A percentile compares a stretch with the other conserved stretches of the same genome.
These are phyloP conservation scores for Harringtonia lauricola DNA, from an alignment of 2,329 filamentous ascomycete species.

Conservation along the genomic window DNA sequence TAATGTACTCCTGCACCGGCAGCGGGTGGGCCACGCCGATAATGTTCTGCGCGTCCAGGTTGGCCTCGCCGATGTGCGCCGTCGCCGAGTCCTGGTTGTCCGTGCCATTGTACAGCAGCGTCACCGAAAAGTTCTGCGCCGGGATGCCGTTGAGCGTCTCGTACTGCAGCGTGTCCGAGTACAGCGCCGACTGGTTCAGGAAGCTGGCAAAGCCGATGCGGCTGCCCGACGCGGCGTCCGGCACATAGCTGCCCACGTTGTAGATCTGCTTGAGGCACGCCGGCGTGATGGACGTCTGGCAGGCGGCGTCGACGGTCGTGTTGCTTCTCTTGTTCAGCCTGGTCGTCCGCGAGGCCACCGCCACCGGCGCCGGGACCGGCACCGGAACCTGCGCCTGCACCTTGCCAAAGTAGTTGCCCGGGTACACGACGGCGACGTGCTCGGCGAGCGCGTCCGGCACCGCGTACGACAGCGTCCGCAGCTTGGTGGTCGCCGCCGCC, in stretches of 20 bases:
- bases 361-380: constrained; percentile 4
- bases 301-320: constrained; percentile 11
- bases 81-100: constrained; percentile 30
- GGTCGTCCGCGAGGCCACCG: background rate
- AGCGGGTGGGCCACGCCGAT: constrained; percentile 37
- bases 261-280: constrained; percentile 38
- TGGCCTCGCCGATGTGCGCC: constrained; percentile 37
- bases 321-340: background rate
- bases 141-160: constrained; percentile 37
- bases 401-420: constrained; percentile 48
- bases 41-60: constrained; percentile 53
- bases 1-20: constrained; percentile 19
- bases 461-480: constrained; percentile 47
- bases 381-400: constrained; percentile 2
- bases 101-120: constrained; percentile 42
- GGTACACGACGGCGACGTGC: constrained; percentile 51
- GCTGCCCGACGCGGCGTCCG: constrained; percentile 22
- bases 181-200: constrained; percentile 34
- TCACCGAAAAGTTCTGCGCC: constrained; percentile 41
- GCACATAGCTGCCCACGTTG: constrained; percentile 28
- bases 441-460: constrained; percentile 43
- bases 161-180: constrained; percentile 40
- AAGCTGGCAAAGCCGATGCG: constrained; percentile 28
- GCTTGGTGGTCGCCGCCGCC: constrained; percentile 18
- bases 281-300: constrained; percentile 28